Evolutionary conservation across 768 basidiomycete species (phyloP), one percentile per base, ranked within the genome.

Genomic region (Rhizopogon salebrosus): DNA sequence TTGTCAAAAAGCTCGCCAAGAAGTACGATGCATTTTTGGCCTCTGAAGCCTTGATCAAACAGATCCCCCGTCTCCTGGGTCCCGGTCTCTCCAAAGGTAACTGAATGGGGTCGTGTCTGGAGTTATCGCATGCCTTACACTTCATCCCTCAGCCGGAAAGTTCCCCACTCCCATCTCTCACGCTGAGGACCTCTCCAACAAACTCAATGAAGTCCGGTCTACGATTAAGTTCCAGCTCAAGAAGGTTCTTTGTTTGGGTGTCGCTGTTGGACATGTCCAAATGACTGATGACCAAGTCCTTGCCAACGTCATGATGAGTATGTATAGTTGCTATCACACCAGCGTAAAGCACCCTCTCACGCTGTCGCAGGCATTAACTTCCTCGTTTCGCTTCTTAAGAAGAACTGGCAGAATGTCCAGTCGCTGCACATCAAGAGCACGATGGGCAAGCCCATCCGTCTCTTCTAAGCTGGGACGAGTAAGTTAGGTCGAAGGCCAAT

Each of bases 141-240:
- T 49, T n/a, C 14, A 39, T 38, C 22, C 8, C 9, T 14, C n/a
- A 53, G 94, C 97, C 67, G 95, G 95, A 70, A 98, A 98, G 72
- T 98, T 98, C 89, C 95, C 95, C 46, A 98, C 95, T 52, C 95
- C 97, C 62, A 84, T 99, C 70, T 87, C 92, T 18, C 92, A 94
- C 71, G 69, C 80, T 27, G 97, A 99, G 67, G 95, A 98, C 73
- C 76, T 99, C 51, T 63, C 65, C 68, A 88, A 84, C 79, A 98
- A 98, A 79, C 78, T 97, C 69, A 84, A 75, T 60, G 97, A 99
- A 73, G 95, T 99, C 62, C 89, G 92, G 69, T 95, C 93, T 61
- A 98, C 95, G 60, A 98, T 99, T 84, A 99, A 98, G 79, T 98
- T 98, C 90, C 95, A 98, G 82, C 84, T 98, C 52, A 98, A 98